These are phyloP conservation scores for Lupinus albus DNA, from an alignment of 306 rosid genomes.

Conservation along the genomic window DNA sequence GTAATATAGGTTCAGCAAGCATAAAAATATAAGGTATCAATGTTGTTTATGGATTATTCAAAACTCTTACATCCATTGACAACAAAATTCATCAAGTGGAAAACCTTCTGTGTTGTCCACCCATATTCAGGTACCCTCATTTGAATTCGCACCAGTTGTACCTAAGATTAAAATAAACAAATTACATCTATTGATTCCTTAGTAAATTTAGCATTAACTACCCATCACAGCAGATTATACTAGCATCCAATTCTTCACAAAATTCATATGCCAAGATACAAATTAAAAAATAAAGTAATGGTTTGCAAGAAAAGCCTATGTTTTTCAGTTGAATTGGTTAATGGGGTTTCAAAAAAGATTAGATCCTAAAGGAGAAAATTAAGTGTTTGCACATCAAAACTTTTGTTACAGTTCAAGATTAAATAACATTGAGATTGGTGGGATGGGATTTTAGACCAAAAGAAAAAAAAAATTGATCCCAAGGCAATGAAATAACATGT, in stretches of 20 bases:
- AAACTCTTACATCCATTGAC: conserved; percentile 66
- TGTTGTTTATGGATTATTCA: conserved; percentile 14
- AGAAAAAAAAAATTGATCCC: background rate
- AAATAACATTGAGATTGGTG: conserved; percentile 13
- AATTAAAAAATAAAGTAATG: background rate
- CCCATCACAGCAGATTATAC: conserved; percentile 1
- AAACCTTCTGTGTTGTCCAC: conserved; percentile 83
- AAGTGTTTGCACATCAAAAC: conserved; percentile 17
- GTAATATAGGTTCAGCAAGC: conserved; percentile 18
- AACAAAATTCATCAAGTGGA: conserved; percentile 78
- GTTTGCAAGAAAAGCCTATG: background rate
- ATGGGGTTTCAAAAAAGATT: background rate
- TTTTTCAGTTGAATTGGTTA: conserved; percentile 10
- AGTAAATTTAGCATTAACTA: background rate
- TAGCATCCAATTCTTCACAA: conserved; percentile 5
- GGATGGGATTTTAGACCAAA: conserved; percentile 1
- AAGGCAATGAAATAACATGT: background rate
- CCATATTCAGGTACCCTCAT: conserved; percentile 75
- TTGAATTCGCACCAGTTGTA: conserved; percentile 73
- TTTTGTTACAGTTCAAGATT: background rate
- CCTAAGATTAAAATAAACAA: conserved; percentile 38
- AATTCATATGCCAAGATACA: conserved; percentile 23
- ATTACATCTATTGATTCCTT: background rate
- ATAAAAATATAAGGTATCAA: background rate
- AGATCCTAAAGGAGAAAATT: background rate